Base-by-base conservation (phyloP, 2,329 filamentous ascomycete genomes). In the Penicillium psychrosexuale region DNA sequence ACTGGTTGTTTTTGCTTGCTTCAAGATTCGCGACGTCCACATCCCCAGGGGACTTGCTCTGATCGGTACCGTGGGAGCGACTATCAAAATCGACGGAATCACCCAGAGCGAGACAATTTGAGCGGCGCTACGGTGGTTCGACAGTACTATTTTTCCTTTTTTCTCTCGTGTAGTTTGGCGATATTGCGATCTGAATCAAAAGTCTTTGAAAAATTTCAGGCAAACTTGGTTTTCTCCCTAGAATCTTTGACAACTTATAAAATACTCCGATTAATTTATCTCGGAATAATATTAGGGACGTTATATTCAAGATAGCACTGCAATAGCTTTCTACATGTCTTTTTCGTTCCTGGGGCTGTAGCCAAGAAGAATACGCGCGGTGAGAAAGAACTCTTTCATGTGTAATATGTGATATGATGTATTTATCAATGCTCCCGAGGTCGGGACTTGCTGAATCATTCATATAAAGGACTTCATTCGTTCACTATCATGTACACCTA, bases 1-100 rank as follows among this genome's bases (percentile, higher is more conserved):
- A 69, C 66, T 87, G 28, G 80, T 84, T 6, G 80, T 82, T 2
- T 87, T 87, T 70, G 83, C 81, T 5, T 87, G 84, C 68, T 86
- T 86, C 69, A 79, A 81, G 47, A 77, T 86, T 33, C 73, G 75
- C 37, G 80, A 82, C 52, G 77, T 84, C 3, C 71, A 77, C 3
- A 82, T 86, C 40, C 84, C 84, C 1, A 69, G 71, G 37, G 82
- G 80, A 13, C 79, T 87, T 51, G 81, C 83, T 8, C 69, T 87
- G 51, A 83, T 87, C 57, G 84, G 84, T 24, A 64, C 61, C 1
- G 54, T 65, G 3, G 56, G 57, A 31, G 63, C 61, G 8, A 63
- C 55, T 8, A 34, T 64, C 15, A 64, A 54, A 8, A 37, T 62
- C 5, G 59, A 62, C 39, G 59, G 59, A 12, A 56, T 62, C 33